Conservation (phyloP, 1,284 basidiomycete genomes). For the Ceratobasidium sp. region DNA sequence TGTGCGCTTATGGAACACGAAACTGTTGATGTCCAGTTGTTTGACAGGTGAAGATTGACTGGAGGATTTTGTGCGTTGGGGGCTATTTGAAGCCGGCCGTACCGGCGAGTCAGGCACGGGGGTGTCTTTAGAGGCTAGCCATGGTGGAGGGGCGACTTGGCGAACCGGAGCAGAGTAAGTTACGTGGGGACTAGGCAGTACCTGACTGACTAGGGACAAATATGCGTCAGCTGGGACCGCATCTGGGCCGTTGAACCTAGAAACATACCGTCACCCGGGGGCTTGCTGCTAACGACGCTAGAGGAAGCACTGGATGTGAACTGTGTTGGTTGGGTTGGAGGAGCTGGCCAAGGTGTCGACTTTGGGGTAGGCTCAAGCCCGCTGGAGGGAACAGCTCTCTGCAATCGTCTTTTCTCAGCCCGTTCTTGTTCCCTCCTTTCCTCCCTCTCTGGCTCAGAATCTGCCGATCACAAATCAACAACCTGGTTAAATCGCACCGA, state of each 20-base stretch:
- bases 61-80: not conserved
- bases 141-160: conserved; percentile 25
- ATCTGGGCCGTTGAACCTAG: not conserved
- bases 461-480: not conserved
- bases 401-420: not conserved
- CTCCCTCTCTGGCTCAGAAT: conserved; percentile 24
- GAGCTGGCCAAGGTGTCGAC: not conserved
- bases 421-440: not conserved
- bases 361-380: not conserved
- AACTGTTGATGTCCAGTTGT: conserved; percentile 24
- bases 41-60: conserved; percentile 31
- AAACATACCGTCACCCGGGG: not conserved
- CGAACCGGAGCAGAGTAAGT: conserved; percentile 1
- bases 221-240: not conserved
- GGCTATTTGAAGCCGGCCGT: not conserved
- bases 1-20: conserved; percentile 17
- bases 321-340: not conserved
- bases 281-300: not conserved
- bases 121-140: not conserved
- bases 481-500: not conserved
- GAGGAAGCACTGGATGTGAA: not conserved
- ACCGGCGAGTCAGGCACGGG: not conserved
- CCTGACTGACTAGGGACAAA: not conserved
- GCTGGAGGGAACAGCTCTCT: not conserved
- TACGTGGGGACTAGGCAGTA: not conserved